Percentiles rank a stretch among this genome's conserved stretches.
Conservation (phyloP, 768 basidiomycete genomes). For the Coprinopsis marcescibilis region DNA sequence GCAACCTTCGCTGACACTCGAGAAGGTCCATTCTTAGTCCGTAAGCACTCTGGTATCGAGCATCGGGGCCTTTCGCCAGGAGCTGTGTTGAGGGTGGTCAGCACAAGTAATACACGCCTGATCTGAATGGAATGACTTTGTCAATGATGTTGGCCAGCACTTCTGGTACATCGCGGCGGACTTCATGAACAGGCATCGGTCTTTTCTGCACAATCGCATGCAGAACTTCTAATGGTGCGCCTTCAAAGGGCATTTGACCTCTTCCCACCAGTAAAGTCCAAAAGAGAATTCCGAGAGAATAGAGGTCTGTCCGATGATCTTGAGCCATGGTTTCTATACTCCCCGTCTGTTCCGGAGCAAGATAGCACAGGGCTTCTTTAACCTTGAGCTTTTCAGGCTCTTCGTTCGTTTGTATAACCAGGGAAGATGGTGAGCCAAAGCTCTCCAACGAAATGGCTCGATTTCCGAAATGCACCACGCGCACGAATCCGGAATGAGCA, state of each 20-base stretch:
- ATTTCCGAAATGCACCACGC: constrained; percentile 72
- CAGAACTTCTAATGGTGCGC: constrained; percentile 54
- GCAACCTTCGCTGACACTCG: constrained; percentile 60
- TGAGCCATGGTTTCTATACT: constrained; percentile 66
- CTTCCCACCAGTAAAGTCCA: constrained; percentile 73
- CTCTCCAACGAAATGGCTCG: constrained; percentile 66
- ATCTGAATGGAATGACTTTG: constrained; percentile 34
- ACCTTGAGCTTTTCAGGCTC: constrained; percentile 63
- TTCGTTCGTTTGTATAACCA: constrained; percentile 56
- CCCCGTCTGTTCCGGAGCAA: constrained; percentile 74
- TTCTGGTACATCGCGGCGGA: constrained; percentile 65
- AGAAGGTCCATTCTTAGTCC: constrained; percentile 64
- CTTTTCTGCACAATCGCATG: constrained; percentile 69
- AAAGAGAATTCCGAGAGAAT: constrained; percentile 67
- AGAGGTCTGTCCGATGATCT: constrained; percentile 70
- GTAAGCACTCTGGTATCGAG: constrained; percentile 65
- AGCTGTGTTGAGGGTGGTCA: constrained; percentile 35
- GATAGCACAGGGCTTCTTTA: constrained; percentile 70
- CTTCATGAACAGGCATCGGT: constrained; percentile 72
- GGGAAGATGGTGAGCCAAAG: constrained; percentile 64
- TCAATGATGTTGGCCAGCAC: constrained; percentile 68
- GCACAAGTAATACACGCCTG: neutral
- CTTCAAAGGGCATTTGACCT: constrained; percentile 59
- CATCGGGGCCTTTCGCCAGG: constrained; percentile 61
- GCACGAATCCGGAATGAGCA: constrained; percentile 61